A percentile compares a stretch with the other conserved stretches of the same genome.
These are phyloP conservation scores for Coemansia sp. DNA, from an alignment of 192 early-diverging fungal genomes.

Conservation along the genomic window DNA sequence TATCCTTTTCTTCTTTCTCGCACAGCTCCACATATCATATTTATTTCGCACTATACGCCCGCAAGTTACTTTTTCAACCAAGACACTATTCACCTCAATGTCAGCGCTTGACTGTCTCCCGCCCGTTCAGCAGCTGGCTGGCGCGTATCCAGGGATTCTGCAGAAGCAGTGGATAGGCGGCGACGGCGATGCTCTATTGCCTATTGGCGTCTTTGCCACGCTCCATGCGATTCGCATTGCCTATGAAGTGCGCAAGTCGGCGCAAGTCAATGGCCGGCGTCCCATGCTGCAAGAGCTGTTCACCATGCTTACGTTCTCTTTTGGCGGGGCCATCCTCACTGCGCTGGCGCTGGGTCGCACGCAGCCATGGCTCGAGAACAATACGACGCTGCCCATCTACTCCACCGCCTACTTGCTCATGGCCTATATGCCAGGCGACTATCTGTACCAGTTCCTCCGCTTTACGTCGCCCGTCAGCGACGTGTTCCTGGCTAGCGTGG, in stretches of 20 bases:
- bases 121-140: constrained; percentile 38
- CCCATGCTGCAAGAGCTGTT: constrained; percentile 48
- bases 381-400: constrained; percentile 46
- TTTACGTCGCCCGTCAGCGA: constrained; percentile 46
- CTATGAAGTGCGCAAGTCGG: constrained; percentile 56
- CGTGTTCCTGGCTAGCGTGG: constrained; percentile 50
- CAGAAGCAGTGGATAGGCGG: constrained; percentile 29
- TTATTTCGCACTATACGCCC: not conserved
- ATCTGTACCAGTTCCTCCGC: constrained; percentile 39
- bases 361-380: constrained; percentile 54
- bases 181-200: constrained; percentile 24
- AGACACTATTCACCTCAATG: not conserved
- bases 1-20: not conserved
- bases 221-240: constrained; percentile 54
- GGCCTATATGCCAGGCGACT: constrained; percentile 42
- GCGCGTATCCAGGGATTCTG: constrained; percentile 29
- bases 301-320: constrained; percentile 54
- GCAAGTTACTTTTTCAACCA: not conserved
- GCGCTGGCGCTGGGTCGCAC: constrained; percentile 47
- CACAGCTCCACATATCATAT: not conserved
- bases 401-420: constrained; percentile 39
- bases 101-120: constrained; percentile 20
- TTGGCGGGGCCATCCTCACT: constrained; percentile 55
- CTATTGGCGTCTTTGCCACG: constrained; percentile 53
- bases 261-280: constrained; percentile 35